Evolutionary conservation across 1,139 yeast species (phyloP).

Genomic region (Debaryomyces sp.): DNA sequence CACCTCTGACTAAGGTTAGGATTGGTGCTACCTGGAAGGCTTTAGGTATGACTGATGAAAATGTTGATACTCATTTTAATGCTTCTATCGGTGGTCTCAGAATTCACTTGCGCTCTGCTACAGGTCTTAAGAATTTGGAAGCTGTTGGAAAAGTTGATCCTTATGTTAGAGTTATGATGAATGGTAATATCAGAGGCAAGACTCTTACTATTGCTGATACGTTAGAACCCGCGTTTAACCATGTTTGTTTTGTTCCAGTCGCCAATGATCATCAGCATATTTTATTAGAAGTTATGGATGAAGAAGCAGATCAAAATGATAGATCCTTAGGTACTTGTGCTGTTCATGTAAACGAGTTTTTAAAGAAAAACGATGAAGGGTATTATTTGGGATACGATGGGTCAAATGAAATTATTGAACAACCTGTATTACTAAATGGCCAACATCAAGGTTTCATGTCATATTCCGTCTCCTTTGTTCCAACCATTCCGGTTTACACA

Average conservation of each 20-base stretch:
- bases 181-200: slow-evolving; percentile 58
- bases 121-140: slow-evolving; percentile 60
- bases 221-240: slow-evolving; percentile 57
- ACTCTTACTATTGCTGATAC: slow-evolving; percentile 61
- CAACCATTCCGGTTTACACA: slow-evolving; percentile 64
- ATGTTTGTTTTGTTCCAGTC: slow-evolving; percentile 64
- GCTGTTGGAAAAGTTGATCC: slow-evolving; percentile 75
- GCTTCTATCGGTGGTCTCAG: slow-evolving; percentile 71
- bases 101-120: slow-evolving; percentile 58
- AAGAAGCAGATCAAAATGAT: slow-evolving; percentile 63
- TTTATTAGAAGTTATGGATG: slow-evolving; percentile 63
- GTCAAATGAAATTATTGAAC: slow-evolving; percentile 44
- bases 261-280: slow-evolving; percentile 63
- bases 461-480: slow-evolving; percentile 64
- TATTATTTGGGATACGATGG: slow-evolving; percentile 56
- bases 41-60: slow-evolving; percentile 55
- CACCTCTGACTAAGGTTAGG: slow-evolving; percentile 52
- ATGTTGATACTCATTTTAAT: slow-evolving; percentile 44
- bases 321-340: slow-evolving; percentile 63
- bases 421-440: slow-evolving; percentile 48
- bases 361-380: slow-evolving; percentile 51
- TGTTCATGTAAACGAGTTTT: slow-evolving; percentile 50
- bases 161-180: slow-evolving; percentile 58
- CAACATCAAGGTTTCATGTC: slow-evolving; percentile 50
- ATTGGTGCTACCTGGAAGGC: slow-evolving; percentile 72